Percentiles rank a stretch among this genome's conserved stretches.
Evolutionary conservation across 345 rosid species (phyloP).

Genomic region (Dipteronia dyeriana): DNA sequence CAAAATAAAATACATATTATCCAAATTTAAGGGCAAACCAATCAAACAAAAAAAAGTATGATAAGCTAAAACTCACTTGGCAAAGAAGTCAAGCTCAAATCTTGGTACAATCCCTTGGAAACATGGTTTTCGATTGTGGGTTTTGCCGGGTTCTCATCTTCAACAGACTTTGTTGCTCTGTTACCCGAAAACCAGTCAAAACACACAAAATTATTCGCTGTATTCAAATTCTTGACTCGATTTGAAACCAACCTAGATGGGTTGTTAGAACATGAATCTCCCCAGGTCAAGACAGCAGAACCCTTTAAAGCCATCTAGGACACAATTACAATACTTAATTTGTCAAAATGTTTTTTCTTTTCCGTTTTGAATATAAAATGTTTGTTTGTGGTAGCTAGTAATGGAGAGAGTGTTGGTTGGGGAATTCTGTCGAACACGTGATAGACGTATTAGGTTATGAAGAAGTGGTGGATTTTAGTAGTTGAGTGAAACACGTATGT

Average conservation of each 20-base stretch:
- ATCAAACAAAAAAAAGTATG: not conserved
- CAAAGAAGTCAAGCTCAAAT: conserved; percentile 34
- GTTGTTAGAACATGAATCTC: conserved; percentile 17
- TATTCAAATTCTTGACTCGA: not conserved
- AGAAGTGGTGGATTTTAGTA: not conserved
- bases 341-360: not conserved
- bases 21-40: not conserved
- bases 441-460: not conserved
- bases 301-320: conserved; percentile 32
- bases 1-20: not conserved
- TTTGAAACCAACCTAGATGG: conserved; percentile 17
- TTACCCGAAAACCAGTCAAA: conserved; percentile 24
- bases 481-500: not conserved
- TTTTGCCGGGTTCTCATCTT: conserved; percentile 25
- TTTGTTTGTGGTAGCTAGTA: not conserved
- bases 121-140: conserved; percentile 20
- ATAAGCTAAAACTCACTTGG: conserved; percentile 40
- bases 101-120: conserved; percentile 34
- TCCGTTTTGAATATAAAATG: not conserved
- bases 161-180: conserved; percentile 23
- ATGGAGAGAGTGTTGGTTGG: conserved; percentile 20
- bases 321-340: not conserved
- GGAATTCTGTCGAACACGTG: conserved; percentile 23
- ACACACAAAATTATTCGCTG: conserved; percentile 4
- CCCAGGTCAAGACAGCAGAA: conserved; percentile 15